Conservation (phyloP, 768 basidiomycete species). For the Mycena metata region DNA sequence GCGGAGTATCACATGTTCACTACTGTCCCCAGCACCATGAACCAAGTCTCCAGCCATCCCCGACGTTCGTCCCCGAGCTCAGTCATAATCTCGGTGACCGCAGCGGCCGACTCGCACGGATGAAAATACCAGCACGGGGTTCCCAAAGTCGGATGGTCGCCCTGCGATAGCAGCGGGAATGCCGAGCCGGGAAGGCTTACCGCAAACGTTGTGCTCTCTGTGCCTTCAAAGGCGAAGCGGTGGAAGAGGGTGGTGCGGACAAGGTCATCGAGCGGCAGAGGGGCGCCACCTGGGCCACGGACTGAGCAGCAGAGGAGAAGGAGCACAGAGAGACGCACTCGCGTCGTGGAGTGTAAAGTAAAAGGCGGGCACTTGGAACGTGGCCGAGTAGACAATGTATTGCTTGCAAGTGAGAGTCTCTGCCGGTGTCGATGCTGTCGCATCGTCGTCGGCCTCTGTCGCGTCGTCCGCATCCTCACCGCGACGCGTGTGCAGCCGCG, state of each 20-base stretch:
- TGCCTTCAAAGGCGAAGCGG: conserved; percentile 55
- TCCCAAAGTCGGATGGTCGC: conserved; percentile 86
- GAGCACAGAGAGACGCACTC: conserved; percentile 64
- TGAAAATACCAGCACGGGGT: conserved; percentile 89
- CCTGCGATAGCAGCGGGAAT: conserved; percentile 87
- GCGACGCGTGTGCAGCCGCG: conserved; percentile 43
- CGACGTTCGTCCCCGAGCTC: conserved; percentile 55
- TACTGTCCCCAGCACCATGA: conserved; percentile 77
- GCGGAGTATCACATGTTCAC: conserved; percentile 62
- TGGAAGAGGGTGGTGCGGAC: conserved; percentile 73
- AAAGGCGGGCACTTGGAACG: conserved; percentile 86
- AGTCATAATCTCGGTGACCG: conserved; percentile 76
- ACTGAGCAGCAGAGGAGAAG: conserved; percentile 34
- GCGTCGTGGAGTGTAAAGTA: conserved; percentile 81
- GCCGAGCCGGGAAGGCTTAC: conserved; percentile 63
- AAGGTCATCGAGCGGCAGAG: conserved; percentile 69
- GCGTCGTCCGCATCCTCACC: conserved; percentile 37
- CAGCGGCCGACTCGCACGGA: conserved; percentile 81
- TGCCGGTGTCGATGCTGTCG: conserved; percentile 46
- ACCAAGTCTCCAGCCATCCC: conserved; percentile 82
- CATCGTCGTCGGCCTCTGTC: conserved; percentile 52
- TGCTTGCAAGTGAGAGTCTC: conserved; percentile 66
- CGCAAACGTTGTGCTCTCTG: conserved; percentile 66
- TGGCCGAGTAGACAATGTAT: conserved; percentile 81
- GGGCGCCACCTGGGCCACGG: conserved; percentile 68